These are phyloP conservation scores for Clitopilus passeckerianus DNA, from an alignment of 768 basidiomycete species.

Conservation along the genomic window DNA sequence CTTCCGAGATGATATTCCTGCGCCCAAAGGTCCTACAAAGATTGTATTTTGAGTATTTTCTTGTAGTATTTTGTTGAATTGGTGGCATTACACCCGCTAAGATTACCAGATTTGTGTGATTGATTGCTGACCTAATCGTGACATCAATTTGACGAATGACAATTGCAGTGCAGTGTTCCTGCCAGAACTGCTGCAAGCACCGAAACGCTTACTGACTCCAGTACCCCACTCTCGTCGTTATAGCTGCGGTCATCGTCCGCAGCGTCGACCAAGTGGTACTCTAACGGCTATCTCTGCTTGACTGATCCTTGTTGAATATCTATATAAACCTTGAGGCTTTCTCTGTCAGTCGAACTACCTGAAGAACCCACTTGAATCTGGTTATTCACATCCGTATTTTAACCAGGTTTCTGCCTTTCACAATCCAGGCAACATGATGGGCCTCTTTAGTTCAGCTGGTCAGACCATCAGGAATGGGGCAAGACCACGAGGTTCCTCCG, in stretches of 20 bases:
- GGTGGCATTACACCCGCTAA: neutral
- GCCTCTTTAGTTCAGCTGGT: slow-evolving; percentile 69
- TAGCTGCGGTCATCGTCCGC: neutral
- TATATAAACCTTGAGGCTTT: neutral
- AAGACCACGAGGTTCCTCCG: slow-evolving; percentile 62
- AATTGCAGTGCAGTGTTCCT: slow-evolving; percentile 5
- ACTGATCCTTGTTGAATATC: too few species aligned
- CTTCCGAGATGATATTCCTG: slow-evolving; percentile 63
- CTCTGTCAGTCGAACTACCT: neutral
- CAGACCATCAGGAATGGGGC: slow-evolving; percentile 51
- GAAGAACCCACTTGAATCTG: neutral
- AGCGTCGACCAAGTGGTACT: neutral
- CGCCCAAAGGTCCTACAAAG: slow-evolving; percentile 64
- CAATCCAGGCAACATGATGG: slow-evolving; percentile 53
- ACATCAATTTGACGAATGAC: slow-evolving; percentile 10
- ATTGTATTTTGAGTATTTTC: slow-evolving; percentile 53
- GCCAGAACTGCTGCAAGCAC: neutral
- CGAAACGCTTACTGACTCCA: slow-evolving; percentile 1
- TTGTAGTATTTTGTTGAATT: neutral
- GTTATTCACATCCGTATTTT: neutral
- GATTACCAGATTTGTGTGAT: neutral
- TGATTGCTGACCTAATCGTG: slow-evolving; percentile 9
- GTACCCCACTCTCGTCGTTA: slow-evolving; percentile 1
- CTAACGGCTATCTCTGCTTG: neutral
- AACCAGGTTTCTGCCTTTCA: slow-evolving; percentile 4